Conservation (phyloP, 345 rosid genomes). For the Corymbia maculata region DNA sequence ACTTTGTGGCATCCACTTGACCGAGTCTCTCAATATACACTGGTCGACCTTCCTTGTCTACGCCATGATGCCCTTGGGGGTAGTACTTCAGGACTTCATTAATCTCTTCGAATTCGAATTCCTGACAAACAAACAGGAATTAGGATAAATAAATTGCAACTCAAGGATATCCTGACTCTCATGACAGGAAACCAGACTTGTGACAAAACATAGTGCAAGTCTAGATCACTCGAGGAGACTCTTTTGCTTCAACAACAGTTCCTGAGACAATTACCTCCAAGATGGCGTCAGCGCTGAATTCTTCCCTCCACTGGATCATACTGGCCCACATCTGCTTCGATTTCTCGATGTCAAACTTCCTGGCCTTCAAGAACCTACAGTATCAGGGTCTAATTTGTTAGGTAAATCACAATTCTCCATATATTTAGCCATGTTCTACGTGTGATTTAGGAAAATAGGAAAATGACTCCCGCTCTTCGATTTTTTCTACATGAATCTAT, state of each 20-base stretch:
- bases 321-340: conserved; percentile 92
- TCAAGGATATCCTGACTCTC: neutral
- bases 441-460: neutral
- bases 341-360: conserved; percentile 84
- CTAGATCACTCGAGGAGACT: neutral
- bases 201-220: neutral
- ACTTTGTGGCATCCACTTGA: conserved; percentile 70
- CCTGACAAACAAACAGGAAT: conserved; percentile 24
- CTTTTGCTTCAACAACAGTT: neutral
- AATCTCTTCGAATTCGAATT: conserved; percentile 65
- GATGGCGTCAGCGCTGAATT: conserved; percentile 66
- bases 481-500: neutral
- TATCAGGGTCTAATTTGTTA: neutral
- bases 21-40: conserved; percentile 89
- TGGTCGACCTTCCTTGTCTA: conserved; percentile 92
- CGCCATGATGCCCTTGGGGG: conserved; percentile 96
- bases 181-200: neutral
- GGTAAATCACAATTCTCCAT: neutral
- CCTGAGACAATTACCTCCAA: conserved; percentile 37
- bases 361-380: conserved; percentile 83
- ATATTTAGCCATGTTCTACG: neutral
- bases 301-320: conserved; percentile 90
- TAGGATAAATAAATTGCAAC: neutral
- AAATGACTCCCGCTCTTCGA: neutral
- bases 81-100: conserved; percentile 60